Evolutionary conservation across 306 rosid species (phyloP), one percentile per base, ranked within the genome.

Genomic region (Dalbergia cochinchinensis): DNA sequence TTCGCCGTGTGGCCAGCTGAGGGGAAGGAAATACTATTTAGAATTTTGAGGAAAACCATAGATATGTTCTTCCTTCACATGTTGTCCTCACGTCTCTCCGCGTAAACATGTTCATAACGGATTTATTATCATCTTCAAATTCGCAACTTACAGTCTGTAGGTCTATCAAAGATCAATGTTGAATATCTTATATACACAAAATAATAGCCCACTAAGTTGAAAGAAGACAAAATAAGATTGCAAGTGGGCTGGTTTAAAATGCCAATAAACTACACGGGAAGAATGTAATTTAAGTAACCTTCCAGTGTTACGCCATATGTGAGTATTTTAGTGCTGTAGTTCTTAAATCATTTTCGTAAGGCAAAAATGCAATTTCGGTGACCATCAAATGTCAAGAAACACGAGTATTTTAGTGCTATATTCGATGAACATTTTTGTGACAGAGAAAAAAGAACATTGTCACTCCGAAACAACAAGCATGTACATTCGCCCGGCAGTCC

Each of bases 11-110:
- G 15, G 62, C 47, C 64, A 53, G 48, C 64, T 54, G 15, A 16
- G 35, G 34, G 19, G 18, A 71, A 5, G 8, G 11, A 11, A 51
- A 26, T 70, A 50, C 34, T 53, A 16, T 5, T 34, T 8, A 12
- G 35, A 53, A 54, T 34, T 53, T 54, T 14, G 50, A 34, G 76
- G 64, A 45, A 71, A 71, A 63, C 51, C 76, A 51, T 54, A 7
- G 13, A 54, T 54, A 14, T 71, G 31, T n/a, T 55, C 65, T 19
- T 15, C 11, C 50, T 6, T 7, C 20, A 18, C 37, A 35, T 59
- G 53, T 55, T 71, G 48, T 71, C 6, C 76, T 33, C 0, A 16
- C 8, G 5, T 7, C 31, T 57, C 31, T 57, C 33, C 13, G 62
- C 13, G 33, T 8, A 19, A 57, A 57, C 5, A 4, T 57, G 62